Evolutionary conservation across 202 grass and related monocot genomes (phyloP).

Genomic region (Brachypodium distachyon): DNA sequence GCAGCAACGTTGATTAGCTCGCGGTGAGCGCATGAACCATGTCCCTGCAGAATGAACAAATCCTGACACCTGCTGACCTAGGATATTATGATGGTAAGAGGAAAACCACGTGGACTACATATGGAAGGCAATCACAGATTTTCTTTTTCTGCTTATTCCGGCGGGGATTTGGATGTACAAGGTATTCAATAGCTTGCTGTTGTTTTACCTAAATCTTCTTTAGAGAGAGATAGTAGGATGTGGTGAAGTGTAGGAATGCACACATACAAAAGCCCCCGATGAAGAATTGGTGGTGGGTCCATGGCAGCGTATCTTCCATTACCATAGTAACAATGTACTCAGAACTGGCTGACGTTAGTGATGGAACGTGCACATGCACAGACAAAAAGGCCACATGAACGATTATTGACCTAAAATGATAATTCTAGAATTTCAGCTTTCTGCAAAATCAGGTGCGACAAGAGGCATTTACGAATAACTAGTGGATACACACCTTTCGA

Average conservation of each 20-base stretch:
- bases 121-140: not conserved
- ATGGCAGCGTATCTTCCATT: not conserved
- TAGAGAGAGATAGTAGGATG: not conserved
- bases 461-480: not conserved
- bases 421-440: not conserved
- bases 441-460: not conserved
- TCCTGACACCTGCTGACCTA: not conserved
- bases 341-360: not conserved
- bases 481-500: too few relatives aligned
- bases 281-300: not conserved
- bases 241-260: not conserved
- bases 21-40: slow-evolving; percentile 39
- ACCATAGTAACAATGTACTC: not conserved
- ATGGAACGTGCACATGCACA: not conserved
- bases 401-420: not conserved
- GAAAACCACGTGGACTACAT: not conserved
- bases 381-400: not conserved
- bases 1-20: slow-evolving; percentile 6
- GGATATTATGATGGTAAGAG: not conserved
- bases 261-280: not conserved
- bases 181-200: not conserved
- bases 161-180: not conserved
- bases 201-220: not conserved
- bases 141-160: not conserved
- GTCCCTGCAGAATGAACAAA: slow-evolving; percentile 41